These are phyloP conservation scores for Podospora conica DNA, from an alignment of 495 filamentous ascomycete genomes.

Conservation along the genomic window DNA sequence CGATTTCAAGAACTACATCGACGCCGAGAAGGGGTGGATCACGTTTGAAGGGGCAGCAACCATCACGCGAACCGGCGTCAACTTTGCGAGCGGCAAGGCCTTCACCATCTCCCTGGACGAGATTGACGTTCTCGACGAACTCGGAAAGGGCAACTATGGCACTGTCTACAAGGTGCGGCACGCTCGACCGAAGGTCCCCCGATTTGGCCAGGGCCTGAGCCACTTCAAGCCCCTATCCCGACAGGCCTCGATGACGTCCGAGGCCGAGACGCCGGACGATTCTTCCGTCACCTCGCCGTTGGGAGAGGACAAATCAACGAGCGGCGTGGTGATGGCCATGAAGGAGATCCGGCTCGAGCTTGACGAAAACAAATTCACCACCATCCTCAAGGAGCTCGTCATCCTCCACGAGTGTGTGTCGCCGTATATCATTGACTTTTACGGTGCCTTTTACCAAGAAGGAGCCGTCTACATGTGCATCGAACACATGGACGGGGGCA, in stretches of 20 bases:
- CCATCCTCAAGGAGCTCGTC: constrained; percentile 97
- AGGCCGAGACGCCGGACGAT: constrained; percentile 19
- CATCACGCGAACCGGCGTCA: constrained; percentile 78
- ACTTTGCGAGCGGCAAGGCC: constrained; percentile 82
- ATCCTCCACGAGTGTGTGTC: constrained; percentile 92
- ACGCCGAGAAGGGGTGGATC: constrained; percentile 83
- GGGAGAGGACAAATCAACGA: constrained; percentile 28
- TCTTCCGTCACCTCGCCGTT: constrained; percentile 15
- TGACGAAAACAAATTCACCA: constrained; percentile 91
- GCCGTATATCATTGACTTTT: constrained; percentile 97
- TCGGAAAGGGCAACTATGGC: constrained; percentile 97
- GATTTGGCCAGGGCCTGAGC: constrained; percentile 69
- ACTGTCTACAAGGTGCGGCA: constrained; percentile 96
- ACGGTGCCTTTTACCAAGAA: constrained; percentile 98
- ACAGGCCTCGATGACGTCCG: constrained; percentile 30
- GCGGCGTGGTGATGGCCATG: constrained; percentile 93
- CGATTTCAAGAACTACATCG: constrained; percentile 88
- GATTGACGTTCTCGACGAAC: constrained; percentile 87
- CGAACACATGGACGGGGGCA: constrained; percentile 99
- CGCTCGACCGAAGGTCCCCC: constrained; percentile 67
- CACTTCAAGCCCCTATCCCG: constrained; percentile 45
- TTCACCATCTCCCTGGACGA: constrained; percentile 96
- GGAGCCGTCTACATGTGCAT: constrained; percentile 99
- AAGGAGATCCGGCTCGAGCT: constrained; percentile 97
- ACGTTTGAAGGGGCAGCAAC: constrained; percentile 91